Evolutionary conservation across 768 basidiomycete species (phyloP), one percentile per base, ranked within the genome.

Genomic region (Mycena albidolilacea): DNA sequence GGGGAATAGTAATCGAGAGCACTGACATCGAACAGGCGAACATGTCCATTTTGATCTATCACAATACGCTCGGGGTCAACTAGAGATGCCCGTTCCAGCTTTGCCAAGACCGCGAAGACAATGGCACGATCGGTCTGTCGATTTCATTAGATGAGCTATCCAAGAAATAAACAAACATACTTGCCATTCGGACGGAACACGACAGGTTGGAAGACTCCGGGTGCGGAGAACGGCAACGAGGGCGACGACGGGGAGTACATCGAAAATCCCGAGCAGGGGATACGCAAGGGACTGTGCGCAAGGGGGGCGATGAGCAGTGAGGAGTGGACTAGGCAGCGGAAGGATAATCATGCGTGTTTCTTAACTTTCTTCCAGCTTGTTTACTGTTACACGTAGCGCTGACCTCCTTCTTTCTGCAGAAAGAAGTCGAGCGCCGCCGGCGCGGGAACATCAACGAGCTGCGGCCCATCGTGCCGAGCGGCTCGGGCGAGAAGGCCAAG

Each of bases 341-440:
- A 95, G 78, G 94, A 95, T 76, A 95, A 95, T 69, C 94, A 95
- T 80, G 93, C 92, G 78, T 41, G 91, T 85, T 30, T 30, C 30
- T 30, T 4, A 46, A 52, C 35, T 0, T 5, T 9, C 52, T 54
- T 21, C 21, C 21, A 17, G 7, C 48, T n/a, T 14, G n/a, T 21
- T n/a, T 63, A 30, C 30, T 39, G 48, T 52, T 12, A 30, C 30
- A 30, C 30, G 30, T 55, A 7, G 8, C 15, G 11, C 52, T 21
- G n/a, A 30, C 41, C 37, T 19, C 30, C 30, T 30, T 50, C 23
- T 19, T 50, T 30, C 50, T 70, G 64, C 84, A 98, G 97, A 98
- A 98, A 95, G 97, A 98, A 84, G 97, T 99, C 14, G 97, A 99
- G 81, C 93, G 97, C 65, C 90, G 96, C 48, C 92, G 97, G 64